A percentile compares a stretch with the other conserved stretches of the same genome.
phyloP scores from a whole-genome alignment of 257 asterid species.

The Solanum medicagineum region DNA sequence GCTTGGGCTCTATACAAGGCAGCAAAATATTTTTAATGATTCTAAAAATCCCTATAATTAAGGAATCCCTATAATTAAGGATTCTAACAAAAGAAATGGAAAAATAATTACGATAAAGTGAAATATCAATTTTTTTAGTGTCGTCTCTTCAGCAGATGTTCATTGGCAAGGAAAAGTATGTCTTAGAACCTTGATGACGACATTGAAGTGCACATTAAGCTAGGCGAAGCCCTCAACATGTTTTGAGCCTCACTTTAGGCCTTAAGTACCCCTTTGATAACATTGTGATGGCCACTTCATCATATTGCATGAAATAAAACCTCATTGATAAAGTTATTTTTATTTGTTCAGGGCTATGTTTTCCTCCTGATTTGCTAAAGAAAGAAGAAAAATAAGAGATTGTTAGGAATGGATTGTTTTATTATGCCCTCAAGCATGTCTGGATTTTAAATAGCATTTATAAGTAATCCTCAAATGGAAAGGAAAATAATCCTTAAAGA shows the following conservation, averaged over 20 bases:
- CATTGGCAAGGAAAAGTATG: not conserved
- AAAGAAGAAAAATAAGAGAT: not conserved
- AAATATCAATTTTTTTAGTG: not conserved
- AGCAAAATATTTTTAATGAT: no score
- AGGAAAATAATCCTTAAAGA: not conserved
- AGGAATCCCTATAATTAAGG: no score
- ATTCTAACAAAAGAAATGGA: no score
- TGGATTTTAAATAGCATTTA: not conserved
- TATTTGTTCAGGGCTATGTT: not conserved
- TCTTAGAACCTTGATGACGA: not conserved
- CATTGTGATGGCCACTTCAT: not conserved
- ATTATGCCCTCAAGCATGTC: not conserved
- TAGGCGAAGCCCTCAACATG: not conserved
- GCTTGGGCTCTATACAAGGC: no score
- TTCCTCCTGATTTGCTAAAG: not conserved
- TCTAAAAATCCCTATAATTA: no score
- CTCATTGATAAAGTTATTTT: not conserved
- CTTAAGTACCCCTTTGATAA: not conserved
- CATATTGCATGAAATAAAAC: not conserved
- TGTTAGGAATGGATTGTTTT: not conserved
- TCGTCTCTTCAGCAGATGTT: not conserved
- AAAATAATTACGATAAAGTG: not conserved
- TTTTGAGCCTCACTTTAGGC: not conserved
- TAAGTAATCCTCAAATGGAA: not conserved
- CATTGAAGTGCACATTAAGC: not conserved